Percentiles rank a stretch among this genome's conserved stretches.
These are phyloP conservation scores for Curvularia verruculosa DNA, from an alignment of 2,329 filamentous ascomycete species.

Conservation along the genomic window DNA sequence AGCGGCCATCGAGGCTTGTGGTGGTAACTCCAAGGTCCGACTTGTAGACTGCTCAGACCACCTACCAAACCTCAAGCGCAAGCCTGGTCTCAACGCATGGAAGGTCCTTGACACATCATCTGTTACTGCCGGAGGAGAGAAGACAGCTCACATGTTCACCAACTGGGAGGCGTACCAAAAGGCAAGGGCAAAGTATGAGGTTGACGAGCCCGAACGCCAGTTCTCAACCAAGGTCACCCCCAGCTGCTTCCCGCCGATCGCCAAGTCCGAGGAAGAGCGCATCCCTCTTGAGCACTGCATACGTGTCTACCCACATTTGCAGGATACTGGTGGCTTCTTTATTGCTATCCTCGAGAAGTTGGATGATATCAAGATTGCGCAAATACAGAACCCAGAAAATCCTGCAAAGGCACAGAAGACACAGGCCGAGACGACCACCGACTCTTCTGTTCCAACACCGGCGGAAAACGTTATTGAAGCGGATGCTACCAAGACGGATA, in stretches of 20 bases:
- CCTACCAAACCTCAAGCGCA: constrained; percentile 77
- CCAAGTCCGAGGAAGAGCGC: constrained; percentile 59
- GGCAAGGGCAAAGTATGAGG: constrained; percentile 65
- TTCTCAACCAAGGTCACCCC: constrained; percentile 63
- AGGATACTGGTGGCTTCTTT: constrained; percentile 97
- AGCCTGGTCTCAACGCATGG: constrained; percentile 80
- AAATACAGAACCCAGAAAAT: constrained; percentile 37
- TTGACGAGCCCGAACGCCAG: constrained; percentile 64
- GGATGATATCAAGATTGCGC: constrained; percentile 61
- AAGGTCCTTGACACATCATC: constrained; percentile 69
- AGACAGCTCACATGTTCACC: constrained; percentile 76
- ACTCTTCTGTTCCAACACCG: constrained; percentile 29
- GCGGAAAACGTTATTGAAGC: constrained; percentile 33
- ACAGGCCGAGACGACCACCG: constrained; percentile 27
- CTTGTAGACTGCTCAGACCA: constrained; percentile 83
- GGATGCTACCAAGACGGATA: constrained; percentile 28
- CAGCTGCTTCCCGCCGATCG: constrained; percentile 79
- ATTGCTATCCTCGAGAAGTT: constrained; percentile 94
- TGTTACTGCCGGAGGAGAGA: constrained; percentile 60
- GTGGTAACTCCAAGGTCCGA: constrained; percentile 78
- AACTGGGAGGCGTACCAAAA: constrained; percentile 82
- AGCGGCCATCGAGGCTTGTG: constrained; percentile 86
- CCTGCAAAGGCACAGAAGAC: constrained; percentile 33
- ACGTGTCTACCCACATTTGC: constrained; percentile 90
- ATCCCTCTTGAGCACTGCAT: constrained; percentile 89